phyloP scores from a whole-genome alignment of 495 filamentous ascomycete genomes.

The Xylaria telfairii region DNA sequence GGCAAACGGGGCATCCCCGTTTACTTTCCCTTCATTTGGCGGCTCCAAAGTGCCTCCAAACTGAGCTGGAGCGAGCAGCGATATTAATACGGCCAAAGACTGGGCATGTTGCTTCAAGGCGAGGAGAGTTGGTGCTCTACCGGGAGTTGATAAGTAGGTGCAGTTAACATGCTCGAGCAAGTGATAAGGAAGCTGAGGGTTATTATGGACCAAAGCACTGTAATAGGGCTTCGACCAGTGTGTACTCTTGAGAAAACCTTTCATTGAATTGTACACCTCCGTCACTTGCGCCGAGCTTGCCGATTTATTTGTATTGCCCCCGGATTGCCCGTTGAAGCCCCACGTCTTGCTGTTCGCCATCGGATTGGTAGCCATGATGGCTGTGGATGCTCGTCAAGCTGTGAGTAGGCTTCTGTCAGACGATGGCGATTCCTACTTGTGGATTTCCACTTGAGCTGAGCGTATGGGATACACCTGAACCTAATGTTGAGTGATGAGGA shows the following conservation, averaged over 20 bases:
- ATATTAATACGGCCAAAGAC: constrained; percentile 56
- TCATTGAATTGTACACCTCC: constrained; percentile 35
- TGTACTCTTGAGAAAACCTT: constrained; percentile 34
- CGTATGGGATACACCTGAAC: not conserved
- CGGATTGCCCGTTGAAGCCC: not conserved
- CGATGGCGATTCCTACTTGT: not conserved
- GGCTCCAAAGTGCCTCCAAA: constrained; percentile 15
- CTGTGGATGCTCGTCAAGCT: not conserved
- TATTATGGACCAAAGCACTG: constrained; percentile 39
- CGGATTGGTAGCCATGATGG: constrained; percentile 4
- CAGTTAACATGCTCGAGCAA: constrained; percentile 56
- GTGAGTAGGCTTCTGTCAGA: not conserved
- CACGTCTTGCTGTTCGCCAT: not conserved
- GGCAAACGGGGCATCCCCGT: constrained; percentile 26
- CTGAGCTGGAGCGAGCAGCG: constrained; percentile 45
- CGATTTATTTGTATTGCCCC: not conserved
- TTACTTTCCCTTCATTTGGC: constrained; percentile 1
- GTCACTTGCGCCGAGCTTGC: not conserved
- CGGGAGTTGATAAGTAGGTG: constrained; percentile 55
- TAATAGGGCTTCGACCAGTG: constrained; percentile 41
- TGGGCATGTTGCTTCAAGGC: constrained; percentile 63
- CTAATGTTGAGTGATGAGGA: not conserved
- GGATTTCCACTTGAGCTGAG: not conserved
- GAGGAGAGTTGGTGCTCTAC: constrained; percentile 53
- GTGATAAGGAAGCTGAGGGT: constrained; percentile 28